phyloP scores from a whole-genome alignment of 2,329 filamentous ascomycete species.

The Pseudodiploospora longispora region DNA sequence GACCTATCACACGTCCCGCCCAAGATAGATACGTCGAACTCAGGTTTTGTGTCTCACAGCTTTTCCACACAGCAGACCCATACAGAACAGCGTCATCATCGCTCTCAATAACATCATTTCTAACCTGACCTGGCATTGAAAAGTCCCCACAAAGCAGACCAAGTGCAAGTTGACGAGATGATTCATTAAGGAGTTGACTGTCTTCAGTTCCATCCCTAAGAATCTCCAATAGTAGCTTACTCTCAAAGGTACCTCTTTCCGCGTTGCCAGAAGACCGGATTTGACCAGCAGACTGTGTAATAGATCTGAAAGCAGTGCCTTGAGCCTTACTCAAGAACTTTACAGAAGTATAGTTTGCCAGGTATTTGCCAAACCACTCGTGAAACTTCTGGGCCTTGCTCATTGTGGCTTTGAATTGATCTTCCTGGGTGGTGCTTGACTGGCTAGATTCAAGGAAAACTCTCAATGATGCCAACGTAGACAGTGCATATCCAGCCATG shows the following conservation, averaged over 20 bases:
- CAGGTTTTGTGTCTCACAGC: conserved; percentile 55
- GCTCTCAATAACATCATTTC: conserved; percentile 58
- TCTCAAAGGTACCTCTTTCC: conserved; percentile 63
- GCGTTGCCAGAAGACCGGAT: conserved; percentile 64
- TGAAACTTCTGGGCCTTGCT: conserved; percentile 69
- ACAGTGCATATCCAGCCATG: conserved; percentile 70
- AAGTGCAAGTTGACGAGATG: conserved; percentile 63
- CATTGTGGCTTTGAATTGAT: conserved; percentile 69
- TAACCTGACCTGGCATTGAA: conserved; percentile 34
- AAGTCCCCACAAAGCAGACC: conserved; percentile 71
- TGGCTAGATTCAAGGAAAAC: conserved; percentile 68
- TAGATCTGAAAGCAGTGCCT: conserved; percentile 52
- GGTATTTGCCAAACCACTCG: conserved; percentile 65
- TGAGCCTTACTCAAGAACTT: conserved; percentile 40
- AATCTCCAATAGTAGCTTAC: conserved; percentile 69
- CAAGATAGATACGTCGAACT: conserved; percentile 69
- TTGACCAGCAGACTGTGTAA: conserved; percentile 60
- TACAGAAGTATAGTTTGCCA: conserved; percentile 53
- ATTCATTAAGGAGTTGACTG: conserved; percentile 57
- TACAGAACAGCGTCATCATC: conserved; percentile 57
- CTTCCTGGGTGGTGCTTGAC: conserved; percentile 76
- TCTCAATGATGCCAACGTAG: conserved; percentile 69
- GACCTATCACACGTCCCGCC: conserved; percentile 77
- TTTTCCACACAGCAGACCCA: conserved; percentile 66
- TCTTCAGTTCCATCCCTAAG: conserved; percentile 61